Percentiles rank a stretch among this genome's conserved stretches.
Evolutionary conservation across 2,329 filamentous ascomycete species (phyloP).

Genomic region (Metarhizium humberi): DNA sequence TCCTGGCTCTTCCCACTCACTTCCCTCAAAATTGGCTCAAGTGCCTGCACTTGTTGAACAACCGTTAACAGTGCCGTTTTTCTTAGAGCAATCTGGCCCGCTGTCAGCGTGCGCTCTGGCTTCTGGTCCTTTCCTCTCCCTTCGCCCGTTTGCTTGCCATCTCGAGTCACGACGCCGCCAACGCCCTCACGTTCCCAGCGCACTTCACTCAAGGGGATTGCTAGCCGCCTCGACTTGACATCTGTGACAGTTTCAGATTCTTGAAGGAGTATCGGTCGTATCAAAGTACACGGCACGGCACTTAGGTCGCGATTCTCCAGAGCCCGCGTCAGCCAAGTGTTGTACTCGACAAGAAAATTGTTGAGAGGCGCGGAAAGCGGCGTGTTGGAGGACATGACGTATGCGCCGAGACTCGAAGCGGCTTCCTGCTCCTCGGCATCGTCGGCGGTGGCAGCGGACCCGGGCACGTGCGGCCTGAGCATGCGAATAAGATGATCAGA

Average conservation of each 20-base stretch:
- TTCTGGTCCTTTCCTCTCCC: slow-evolving; percentile 36
- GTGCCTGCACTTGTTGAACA: slow-evolving; percentile 72
- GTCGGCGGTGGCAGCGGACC: slow-evolving; percentile 23
- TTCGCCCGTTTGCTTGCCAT: slow-evolving; percentile 51
- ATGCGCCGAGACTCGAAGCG: slow-evolving; percentile 65
- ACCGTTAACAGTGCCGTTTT: slow-evolving; percentile 74
- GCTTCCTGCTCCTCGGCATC: slow-evolving; percentile 49
- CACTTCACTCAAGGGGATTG: slow-evolving; percentile 77
- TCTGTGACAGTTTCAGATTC: slow-evolving; percentile 65
- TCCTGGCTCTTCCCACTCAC: slow-evolving; percentile 79
- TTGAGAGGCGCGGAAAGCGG: slow-evolving; percentile 76
- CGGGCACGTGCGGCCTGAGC: slow-evolving; percentile 66
- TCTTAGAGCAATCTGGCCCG: slow-evolving; percentile 64
- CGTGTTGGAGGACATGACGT: slow-evolving; percentile 73
- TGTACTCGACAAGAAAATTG: slow-evolving; percentile 73
- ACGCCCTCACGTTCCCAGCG: slow-evolving; percentile 78
- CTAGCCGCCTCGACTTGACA: slow-evolving; percentile 65
- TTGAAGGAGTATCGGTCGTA: slow-evolving; percentile 69
- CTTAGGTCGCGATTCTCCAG: slow-evolving; percentile 63
- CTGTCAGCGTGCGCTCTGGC: slow-evolving; percentile 41
- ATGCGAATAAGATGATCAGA: slow-evolving; percentile 78
- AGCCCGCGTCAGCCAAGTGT: slow-evolving; percentile 69
- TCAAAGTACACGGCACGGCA: slow-evolving; percentile 67
- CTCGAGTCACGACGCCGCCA: slow-evolving; percentile 51
- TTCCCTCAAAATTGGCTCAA: slow-evolving; percentile 76